phyloP scores from a whole-genome alignment of 1,284 basidiomycete genomes.

The Apiotrichum mycotoxinovorans region DNA sequence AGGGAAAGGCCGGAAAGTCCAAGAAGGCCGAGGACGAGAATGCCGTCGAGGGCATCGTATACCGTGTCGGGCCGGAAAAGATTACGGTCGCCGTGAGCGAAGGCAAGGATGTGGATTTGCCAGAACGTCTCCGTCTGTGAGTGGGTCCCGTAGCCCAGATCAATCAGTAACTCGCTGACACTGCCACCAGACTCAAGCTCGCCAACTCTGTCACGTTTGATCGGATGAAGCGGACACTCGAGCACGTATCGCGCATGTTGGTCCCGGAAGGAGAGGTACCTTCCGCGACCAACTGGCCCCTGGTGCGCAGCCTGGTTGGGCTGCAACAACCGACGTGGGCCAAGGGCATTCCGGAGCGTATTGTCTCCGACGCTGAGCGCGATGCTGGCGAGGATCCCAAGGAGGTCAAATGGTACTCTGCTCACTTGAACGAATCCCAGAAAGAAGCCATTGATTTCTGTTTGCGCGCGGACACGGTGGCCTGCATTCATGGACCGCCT shows the following conservation, averaged over 20 bases:
- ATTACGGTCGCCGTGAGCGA: slow-evolving; percentile 72
- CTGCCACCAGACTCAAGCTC: slow-evolving; percentile 72
- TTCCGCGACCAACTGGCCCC: slow-evolving; percentile 30
- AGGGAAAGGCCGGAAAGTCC: slow-evolving; percentile 54
- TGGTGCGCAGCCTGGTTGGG: slow-evolving; percentile 67
- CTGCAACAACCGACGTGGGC: slow-evolving; percentile 48
- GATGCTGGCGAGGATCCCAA: not conserved
- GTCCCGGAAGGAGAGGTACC: slow-evolving; percentile 17
- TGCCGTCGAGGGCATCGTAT: slow-evolving; percentile 70
- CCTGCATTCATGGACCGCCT: slow-evolving; percentile 95
- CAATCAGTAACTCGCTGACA: not conserved
- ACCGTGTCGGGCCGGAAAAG: slow-evolving; percentile 67
- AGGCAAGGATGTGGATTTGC: slow-evolving; percentile 67
- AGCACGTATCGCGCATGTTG: slow-evolving; percentile 58
- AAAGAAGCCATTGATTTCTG: slow-evolving; percentile 60
- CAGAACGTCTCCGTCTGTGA: slow-evolving; percentile 70
- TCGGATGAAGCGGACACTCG: slow-evolving; percentile 77
- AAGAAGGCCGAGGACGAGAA: slow-evolving; percentile 33
- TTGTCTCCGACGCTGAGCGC: slow-evolving; percentile 5
- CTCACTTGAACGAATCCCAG: slow-evolving; percentile 75
- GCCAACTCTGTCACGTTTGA: slow-evolving; percentile 91
- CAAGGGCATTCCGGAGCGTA: not conserved
- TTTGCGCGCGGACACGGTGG: slow-evolving; percentile 60
- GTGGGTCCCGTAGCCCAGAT: slow-evolving; percentile 13
- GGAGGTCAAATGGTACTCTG: slow-evolving; percentile 68